Conservation (phyloP, 192 early-diverging fungal genomes). For the Coemansia sp. region DNA sequence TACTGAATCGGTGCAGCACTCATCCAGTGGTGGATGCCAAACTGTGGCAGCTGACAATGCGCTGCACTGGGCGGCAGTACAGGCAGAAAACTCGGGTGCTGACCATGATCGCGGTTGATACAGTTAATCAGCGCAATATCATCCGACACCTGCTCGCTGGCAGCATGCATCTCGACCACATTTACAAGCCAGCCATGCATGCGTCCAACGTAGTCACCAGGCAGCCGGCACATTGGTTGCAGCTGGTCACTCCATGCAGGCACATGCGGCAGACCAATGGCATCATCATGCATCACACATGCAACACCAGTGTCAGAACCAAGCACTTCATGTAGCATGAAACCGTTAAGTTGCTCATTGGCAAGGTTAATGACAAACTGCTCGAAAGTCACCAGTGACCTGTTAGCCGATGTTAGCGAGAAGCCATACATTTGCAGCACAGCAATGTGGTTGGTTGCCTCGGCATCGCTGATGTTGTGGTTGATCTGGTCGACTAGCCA, state of each 20-base stretch:
- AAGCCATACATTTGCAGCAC: constrained; percentile 86
- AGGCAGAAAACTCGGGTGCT: no score
- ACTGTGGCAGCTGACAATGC: no score
- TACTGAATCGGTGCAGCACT: no score
- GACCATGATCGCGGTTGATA: no score
- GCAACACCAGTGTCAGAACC: no score
- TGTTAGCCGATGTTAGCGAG: constrained; percentile 8
- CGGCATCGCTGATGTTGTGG: no score
- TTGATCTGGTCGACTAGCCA: constrained; percentile 90
- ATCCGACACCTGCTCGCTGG: no score
- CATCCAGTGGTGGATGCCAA: no score
- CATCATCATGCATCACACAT: constrained; percentile 34
- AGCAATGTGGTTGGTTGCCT: constrained; percentile 91
- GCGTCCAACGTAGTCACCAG: constrained; percentile 31
- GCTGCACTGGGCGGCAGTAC: constrained; percentile 21
- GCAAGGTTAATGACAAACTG: no score
- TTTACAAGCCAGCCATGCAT: constrained; percentile 26
- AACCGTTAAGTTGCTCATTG: constrained; percentile 60
- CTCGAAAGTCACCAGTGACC: no score
- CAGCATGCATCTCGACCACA: constrained; percentile 27
- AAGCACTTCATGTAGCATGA: constrained; percentile 29
- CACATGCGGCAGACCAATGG: constrained; percentile 19
- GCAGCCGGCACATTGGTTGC: constrained; percentile 28
- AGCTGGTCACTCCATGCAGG: no score
- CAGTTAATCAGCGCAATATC: no score